Percentiles rank a stretch among this genome's conserved stretches.
phyloP scores from a whole-genome alignment of 2,329 filamentous ascomycete genomes.

The Seiridium cupressi region DNA sequence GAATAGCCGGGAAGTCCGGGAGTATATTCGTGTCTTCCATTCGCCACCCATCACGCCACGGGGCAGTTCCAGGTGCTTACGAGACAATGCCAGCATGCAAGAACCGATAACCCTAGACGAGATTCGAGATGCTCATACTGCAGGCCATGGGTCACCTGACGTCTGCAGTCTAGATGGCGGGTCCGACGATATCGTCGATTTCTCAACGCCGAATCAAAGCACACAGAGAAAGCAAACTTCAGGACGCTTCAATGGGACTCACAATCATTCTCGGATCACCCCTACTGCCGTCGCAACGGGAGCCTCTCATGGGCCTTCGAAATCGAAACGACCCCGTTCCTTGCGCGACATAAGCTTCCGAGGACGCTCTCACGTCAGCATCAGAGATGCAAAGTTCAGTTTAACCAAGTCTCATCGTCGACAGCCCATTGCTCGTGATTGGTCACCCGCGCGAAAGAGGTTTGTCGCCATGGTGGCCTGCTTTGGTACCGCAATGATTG shows the following conservation, averaged over 20 bases:
- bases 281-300: slow-evolving; percentile 3
- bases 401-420: slow-evolving; percentile 54
- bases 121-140: neutral
- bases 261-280: neutral
- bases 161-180: slow-evolving; percentile 27
- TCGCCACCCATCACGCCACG: slow-evolving; percentile 23
- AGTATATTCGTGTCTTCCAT: slow-evolving; percentile 27
- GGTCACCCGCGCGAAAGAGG: slow-evolving; percentile 65
- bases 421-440: slow-evolving; percentile 70
- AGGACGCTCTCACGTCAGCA: slow-evolving; percentile 52
- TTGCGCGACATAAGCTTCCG: slow-evolving; percentile 39
- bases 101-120: too few relatives aligned
- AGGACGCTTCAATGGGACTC: slow-evolving; percentile 3
- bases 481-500: slow-evolving; percentile 69
- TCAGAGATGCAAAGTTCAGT: slow-evolving; percentile 49
- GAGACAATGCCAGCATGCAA: slow-evolving; percentile 1
- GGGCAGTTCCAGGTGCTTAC: slow-evolving; percentile 20
- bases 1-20: slow-evolving; percentile 24
- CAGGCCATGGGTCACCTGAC: slow-evolving; percentile 8
- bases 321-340: slow-evolving; percentile 18
- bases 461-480: slow-evolving; percentile 69
- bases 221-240: neutral
- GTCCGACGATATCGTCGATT: slow-evolving; percentile 25
- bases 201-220: slow-evolving; percentile 14
- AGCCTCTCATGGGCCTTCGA: slow-evolving; percentile 3